Conservation (phyloP, 345 rosid genomes). For the Acer campestre region DNA sequence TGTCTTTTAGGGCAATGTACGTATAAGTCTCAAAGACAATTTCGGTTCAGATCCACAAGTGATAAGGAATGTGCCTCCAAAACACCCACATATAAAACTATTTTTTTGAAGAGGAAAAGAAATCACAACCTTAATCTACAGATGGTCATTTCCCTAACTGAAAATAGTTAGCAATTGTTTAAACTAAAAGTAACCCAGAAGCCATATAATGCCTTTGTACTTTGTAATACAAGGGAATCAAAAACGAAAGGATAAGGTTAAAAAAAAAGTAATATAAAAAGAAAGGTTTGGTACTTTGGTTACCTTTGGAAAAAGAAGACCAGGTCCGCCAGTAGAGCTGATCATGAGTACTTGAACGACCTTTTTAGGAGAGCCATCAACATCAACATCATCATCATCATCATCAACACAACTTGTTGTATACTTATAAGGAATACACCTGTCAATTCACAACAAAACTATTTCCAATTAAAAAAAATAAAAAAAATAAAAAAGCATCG, state of each 20-base stretch:
- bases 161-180: too few relatives aligned
- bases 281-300: neutral
- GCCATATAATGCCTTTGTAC: too few relatives aligned
- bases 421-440: conserved; percentile 55
- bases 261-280: neutral
- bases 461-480: too few relatives aligned
- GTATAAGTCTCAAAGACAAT: too few relatives aligned
- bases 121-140: too few relatives aligned
- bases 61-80: too few relatives aligned
- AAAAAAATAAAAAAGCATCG: neutral
- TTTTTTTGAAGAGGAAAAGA: too few relatives aligned
- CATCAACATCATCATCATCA: conserved; percentile 18
- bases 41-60: too few relatives aligned
- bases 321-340: conserved; percentile 53
- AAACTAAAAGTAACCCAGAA: too few relatives aligned
- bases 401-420: conserved; percentile 27
- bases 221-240: too few relatives aligned
- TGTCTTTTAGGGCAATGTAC: neutral
- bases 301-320: conserved; percentile 61
- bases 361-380: conserved; percentile 27
- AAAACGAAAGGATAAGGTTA: neutral
- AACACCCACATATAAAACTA: too few relatives aligned
- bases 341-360: conserved; percentile 49
- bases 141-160: too few relatives aligned
- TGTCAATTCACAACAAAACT: conserved; percentile 15